Conservation (phyloP, 2,329 filamentous ascomycete species). For the Pseudohalonectria lignicola region DNA sequence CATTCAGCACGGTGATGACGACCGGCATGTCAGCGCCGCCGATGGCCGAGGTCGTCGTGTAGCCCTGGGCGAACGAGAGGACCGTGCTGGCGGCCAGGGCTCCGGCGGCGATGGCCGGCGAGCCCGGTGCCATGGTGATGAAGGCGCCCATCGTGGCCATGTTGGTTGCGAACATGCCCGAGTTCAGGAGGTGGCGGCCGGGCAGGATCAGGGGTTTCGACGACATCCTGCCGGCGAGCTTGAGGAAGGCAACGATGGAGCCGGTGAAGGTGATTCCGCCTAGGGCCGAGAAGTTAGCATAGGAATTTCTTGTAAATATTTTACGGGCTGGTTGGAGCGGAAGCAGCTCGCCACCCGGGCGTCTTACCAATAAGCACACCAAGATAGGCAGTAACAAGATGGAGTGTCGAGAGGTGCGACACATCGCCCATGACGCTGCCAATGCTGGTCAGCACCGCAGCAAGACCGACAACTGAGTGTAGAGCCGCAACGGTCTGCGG, state of each 20-base stretch:
- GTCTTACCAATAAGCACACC: slow-evolving; percentile 69
- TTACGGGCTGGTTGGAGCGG: too few relatives aligned
- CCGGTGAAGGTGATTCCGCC: slow-evolving; percentile 79
- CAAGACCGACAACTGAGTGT: slow-evolving; percentile 82
- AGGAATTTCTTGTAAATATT: not conserved
- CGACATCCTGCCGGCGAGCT: slow-evolving; percentile 73
- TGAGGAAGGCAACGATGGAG: slow-evolving; percentile 80
- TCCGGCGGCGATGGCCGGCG: slow-evolving; percentile 66
- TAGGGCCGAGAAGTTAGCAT: slow-evolving; percentile 1
- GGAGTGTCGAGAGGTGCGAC: slow-evolving; percentile 60
- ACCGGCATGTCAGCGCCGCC: slow-evolving; percentile 93
- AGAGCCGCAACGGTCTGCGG: slow-evolving; percentile 84
- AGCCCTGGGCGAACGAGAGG: slow-evolving; percentile 77
- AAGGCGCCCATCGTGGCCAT: slow-evolving; percentile 77
- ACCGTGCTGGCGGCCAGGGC: slow-evolving; percentile 67
- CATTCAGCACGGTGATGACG: slow-evolving; percentile 82
- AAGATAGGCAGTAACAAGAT: slow-evolving; percentile 77
- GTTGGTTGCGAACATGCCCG: slow-evolving; percentile 63
- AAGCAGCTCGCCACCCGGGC: too few relatives aligned
- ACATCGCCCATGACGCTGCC: slow-evolving; percentile 73
- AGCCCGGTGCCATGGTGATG: slow-evolving; percentile 68
- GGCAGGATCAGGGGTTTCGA: slow-evolving; percentile 64
- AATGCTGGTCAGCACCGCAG: slow-evolving; percentile 79
- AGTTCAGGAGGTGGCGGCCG: slow-evolving; percentile 67
- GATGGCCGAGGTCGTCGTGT: slow-evolving; percentile 78